Evolutionary conservation across 192 early-diverging fungal genomes (phyloP), one percentile per base, ranked within the genome.

Genomic region (Pilaira anomala): DNA sequence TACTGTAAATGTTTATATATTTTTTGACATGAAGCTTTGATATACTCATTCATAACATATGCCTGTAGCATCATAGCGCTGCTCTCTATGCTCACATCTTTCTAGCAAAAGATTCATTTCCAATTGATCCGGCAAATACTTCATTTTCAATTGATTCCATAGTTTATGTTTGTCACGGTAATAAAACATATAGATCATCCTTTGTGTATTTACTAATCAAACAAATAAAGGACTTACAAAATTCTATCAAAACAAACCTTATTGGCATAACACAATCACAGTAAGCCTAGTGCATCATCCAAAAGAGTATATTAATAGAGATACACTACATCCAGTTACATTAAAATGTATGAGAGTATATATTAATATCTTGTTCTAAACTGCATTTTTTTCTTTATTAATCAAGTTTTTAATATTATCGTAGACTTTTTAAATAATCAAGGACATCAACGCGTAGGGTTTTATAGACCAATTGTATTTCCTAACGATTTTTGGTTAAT

Each of bases 401-500:
- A 11, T 7, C 7, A 28, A 13, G 28, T 24, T 50, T 48, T 25
- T 50, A 3, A 6, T 22, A 13, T 51, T 30, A 54, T n/a, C 18
- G 9, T 53, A 54, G 52, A 54, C 29, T 30, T 54, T 18, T 30
- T 36, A 36, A 29, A 54, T 11, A 54, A 26, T 9, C 52, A 54
- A 28, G 28, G 30, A 30, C 52, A 28, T 30, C 30, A 76, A 30
- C 65, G 74, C 41, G 26, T 62, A 36, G 75, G 78, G 40, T 82
- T 71, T 65, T 91, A 85, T 67, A 76, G 79, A 41, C 93, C 93
- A 3, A 68, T 86, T 25, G 73, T 93, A 40, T 87, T 78, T 57
- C 75, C 78, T 4, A 92, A 95, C 62, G 89, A 92, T 57, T 95
- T 95, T 58, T 95, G 91, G 93, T 65, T 84, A 48, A 66, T 93